Percentiles rank a stretch among this genome's conserved stretches.
These are phyloP conservation scores for Paraphoma sp. DNA, from an alignment of 2,329 filamentous ascomycete genomes.

Conservation along the genomic window DNA sequence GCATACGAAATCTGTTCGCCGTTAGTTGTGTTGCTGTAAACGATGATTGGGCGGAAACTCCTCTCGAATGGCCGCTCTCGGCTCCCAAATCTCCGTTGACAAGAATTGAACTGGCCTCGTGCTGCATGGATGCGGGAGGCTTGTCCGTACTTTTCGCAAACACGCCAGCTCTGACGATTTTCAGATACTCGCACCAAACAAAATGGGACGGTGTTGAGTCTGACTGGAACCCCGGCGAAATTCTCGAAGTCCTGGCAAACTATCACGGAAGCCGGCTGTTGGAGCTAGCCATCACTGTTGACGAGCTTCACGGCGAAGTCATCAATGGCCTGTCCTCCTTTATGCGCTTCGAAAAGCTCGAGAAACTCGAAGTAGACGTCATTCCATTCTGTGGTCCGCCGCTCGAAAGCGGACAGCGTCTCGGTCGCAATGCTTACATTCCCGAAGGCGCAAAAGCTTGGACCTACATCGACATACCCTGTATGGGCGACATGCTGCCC, in stretches of 20 bases:
- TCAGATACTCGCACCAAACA: constrained; percentile 44
- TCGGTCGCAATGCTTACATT: constrained; percentile 20
- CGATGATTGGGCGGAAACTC: constrained; percentile 37
- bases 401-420: constrained; percentile 40
- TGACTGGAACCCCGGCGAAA: constrained; percentile 45
- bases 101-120: constrained; percentile 38
- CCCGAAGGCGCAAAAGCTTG: constrained; percentile 31
- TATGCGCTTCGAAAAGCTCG: constrained; percentile 28
- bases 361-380: constrained; percentile 39
- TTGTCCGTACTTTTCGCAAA: constrained; percentile 30
- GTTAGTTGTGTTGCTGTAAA: constrained; percentile 41
- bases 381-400: constrained; percentile 42
- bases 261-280: constrained; percentile 30
- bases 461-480: constrained; percentile 40
- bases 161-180: constrained; percentile 32
- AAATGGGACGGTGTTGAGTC: constrained; percentile 40
- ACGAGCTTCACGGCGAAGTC: constrained; percentile 37
- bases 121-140: constrained; percentile 40
- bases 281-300: constrained; percentile 42
- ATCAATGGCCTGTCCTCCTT: constrained; percentile 42
- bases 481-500: constrained; percentile 44
- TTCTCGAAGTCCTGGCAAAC: constrained; percentile 31
- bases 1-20: constrained; percentile 37
- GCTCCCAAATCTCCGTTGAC: constrained; percentile 27
- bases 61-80: constrained; percentile 36